A percentile compares a stretch with the other conserved stretches of the same genome.
phyloP scores from a whole-genome alignment of 1,284 basidiomycete species.

The Flammula alnicola region DNA sequence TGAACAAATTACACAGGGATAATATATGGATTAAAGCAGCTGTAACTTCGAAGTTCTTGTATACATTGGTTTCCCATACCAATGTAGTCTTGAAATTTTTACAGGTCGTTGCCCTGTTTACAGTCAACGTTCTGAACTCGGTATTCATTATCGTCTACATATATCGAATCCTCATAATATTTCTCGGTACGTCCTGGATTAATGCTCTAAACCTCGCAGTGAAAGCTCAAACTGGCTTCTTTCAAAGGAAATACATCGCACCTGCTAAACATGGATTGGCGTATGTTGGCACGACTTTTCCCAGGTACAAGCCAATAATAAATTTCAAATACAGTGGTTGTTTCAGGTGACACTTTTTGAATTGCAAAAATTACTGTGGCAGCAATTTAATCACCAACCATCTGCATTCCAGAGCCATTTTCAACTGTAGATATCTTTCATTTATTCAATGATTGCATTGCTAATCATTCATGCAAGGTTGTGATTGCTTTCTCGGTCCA shows the following conservation, averaged over 20 bases:
- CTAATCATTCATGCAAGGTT: conserved; percentile 26
- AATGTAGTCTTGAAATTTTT: neutral
- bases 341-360: conserved; percentile 2
- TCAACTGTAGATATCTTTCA: neutral
- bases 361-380: neutral
- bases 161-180: conserved; percentile 38
- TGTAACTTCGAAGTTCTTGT: conserved; percentile 4
- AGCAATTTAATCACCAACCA: neutral
- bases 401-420: neutral
- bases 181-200: conserved; percentile 30
- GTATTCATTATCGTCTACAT: conserved; percentile 39
- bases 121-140: conserved; percentile 41
- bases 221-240: neutral
- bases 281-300: conserved; percentile 9
- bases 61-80: neutral
- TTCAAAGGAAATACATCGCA: conserved; percentile 27
- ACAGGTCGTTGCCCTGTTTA: conserved; percentile 38
- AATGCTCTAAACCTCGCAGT: neutral
- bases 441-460: neutral
- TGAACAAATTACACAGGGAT: conserved; percentile 1
- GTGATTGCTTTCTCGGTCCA: conserved; percentile 40
- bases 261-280: conserved; percentile 39
- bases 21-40: conserved; percentile 13
- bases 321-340: neutral
- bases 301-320: too few relatives aligned